Percentiles rank a stretch among this genome's conserved stretches.
These are phyloP conservation scores for Aspergillus carlsbadensis DNA, from an alignment of 495 filamentous ascomycete genomes.

Conservation along the genomic window DNA sequence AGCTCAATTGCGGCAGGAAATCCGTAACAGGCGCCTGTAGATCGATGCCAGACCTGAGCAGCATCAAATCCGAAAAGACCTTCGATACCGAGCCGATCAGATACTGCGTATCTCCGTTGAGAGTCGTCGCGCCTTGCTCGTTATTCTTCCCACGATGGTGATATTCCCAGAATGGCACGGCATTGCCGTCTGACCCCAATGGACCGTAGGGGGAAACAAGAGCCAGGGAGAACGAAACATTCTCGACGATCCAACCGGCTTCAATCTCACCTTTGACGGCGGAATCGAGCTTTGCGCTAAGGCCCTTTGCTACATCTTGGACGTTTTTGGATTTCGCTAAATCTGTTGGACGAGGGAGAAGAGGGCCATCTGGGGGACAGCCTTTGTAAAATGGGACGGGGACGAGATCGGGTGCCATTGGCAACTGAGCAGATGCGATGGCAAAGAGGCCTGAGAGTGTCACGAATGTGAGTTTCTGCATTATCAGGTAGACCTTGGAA, in stretches of 20 bases:
- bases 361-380: conserved; percentile 15
- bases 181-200: background rate
- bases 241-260: conserved; percentile 16
- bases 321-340: conserved; percentile 6
- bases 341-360: conserved; percentile 17
- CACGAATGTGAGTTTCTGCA: background rate
- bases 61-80: conserved; percentile 17
- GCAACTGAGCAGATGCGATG: conserved; percentile 6
- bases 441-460: background rate
- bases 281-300: conserved; percentile 6
- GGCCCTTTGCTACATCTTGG: conserved; percentile 3
- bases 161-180: conserved; percentile 18
- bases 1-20: conserved; percentile 11
- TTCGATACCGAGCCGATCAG: conserved; percentile 20
- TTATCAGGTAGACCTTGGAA: too few species aligned
- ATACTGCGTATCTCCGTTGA: conserved; percentile 17
- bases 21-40: conserved; percentile 13
- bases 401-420: conserved; percentile 2
- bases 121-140: background rate
- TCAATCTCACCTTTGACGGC: conserved; percentile 14
- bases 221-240: conserved; percentile 16
- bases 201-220: conserved; percentile 10
- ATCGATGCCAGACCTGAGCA: conserved; percentile 17
- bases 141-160: conserved; percentile 18
- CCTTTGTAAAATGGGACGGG: conserved; percentile 5